Base-by-base conservation (phyloP, 108 stramenopile genomes). In the Fragilariopsis cylindrus region DNA sequence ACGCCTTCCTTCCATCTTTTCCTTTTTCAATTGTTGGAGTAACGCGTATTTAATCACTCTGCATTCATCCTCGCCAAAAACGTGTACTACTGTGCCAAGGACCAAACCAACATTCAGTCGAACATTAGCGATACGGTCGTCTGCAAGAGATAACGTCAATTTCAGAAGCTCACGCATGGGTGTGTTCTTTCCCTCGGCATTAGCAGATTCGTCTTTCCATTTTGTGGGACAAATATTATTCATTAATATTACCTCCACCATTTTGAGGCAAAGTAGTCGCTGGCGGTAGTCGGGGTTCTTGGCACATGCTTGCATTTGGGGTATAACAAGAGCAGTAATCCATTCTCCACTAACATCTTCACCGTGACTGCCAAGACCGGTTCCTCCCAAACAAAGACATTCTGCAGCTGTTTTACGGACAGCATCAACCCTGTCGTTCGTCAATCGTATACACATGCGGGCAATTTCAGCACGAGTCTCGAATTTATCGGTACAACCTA, bases 391-490 rank as follows among this genome's bases (percentile, higher is more conserved):
- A 66, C 95, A 92, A 21, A 93, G 78, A 76, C 92, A 92, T 76
- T 93, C 92, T 54, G 91, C 91, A 3, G 95, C 92, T 44, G 92
- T 90, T 54, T 85, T 83, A 16, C 95, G 78, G 4, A 96, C 95
- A 5, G 91, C 90, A 52, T 92, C 91, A 19, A 96, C 92, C 54
- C 82, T 84, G 72, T 96, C 95, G 46, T 70, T 76, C 82, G 92
- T 92, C 15, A 96, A 71, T 40, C 76, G 76, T 16, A 94, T 60
- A 66, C 90, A 93, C 54, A 96, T 71, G 46, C 87, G 76, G 6
- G 92, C 88, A 71, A 96, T 93, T 66, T 92, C 92, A 46, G 90
- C 79, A 63, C 95, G 80, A 16, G 92, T 92, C 72, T 92, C 91
- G 18, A 90, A 80, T 13, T 82, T 82, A 65, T 83, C 79, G 4